A percentile compares a stretch with the other conserved stretches of the same genome.
Conservation (phyloP, 2,329 filamentous ascomycete genomes). For the Pseudocercospora fijiensis region DNA sequence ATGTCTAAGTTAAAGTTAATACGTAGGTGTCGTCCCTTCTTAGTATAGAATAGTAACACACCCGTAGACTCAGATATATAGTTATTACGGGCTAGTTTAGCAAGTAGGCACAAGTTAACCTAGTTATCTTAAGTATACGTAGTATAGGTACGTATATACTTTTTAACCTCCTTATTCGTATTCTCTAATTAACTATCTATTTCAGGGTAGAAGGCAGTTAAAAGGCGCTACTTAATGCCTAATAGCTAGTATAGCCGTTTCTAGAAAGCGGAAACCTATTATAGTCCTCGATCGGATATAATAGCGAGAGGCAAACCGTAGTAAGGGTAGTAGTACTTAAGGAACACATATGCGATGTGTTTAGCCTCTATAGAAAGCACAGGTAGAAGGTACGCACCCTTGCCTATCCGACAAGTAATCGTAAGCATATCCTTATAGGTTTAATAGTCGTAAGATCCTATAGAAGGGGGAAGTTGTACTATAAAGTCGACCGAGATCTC, state of each 20-base stretch:
- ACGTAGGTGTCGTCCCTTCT: not conserved
- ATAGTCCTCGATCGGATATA: not conserved
- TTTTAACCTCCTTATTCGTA: constrained; percentile 1
- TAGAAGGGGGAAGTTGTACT: not conserved
- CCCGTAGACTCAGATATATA: not conserved
- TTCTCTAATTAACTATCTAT: not conserved
- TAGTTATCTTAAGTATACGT: not conserved
- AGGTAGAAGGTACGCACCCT: not conserved
- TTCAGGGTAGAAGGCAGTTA: not conserved
- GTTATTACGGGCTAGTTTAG: not conserved
- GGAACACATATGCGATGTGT: not conserved
- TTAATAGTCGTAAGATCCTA: not conserved
- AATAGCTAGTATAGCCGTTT: constrained; percentile 1
- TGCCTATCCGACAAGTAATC: not conserved
- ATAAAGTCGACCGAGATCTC: not conserved
- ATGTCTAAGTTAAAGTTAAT: not conserved
- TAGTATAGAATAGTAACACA: not conserved
- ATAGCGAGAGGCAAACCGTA: not conserved
- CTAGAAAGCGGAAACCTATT: constrained; percentile 1
- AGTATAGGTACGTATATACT: not conserved
- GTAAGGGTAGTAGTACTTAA: not conserved
- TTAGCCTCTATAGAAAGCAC: not conserved
- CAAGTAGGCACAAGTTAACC: not conserved
- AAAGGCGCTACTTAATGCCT: not conserved
- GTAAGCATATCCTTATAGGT: not conserved